Evolutionary conservation across 139 green algal species (phyloP).

Genomic region (Tetratostichococcus sp.): DNA sequence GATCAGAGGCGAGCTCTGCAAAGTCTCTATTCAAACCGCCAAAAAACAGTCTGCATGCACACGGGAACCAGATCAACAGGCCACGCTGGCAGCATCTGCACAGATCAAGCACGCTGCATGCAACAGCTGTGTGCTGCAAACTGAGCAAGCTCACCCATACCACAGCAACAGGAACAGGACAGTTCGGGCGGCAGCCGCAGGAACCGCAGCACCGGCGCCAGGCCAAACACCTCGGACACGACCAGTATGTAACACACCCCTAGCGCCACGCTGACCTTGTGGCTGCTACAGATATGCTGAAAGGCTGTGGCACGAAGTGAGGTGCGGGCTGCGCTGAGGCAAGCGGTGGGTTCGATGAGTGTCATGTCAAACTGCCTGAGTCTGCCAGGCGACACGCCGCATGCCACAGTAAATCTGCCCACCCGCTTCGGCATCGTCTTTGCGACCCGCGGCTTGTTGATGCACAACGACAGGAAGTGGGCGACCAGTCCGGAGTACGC

Average conservation of each 20-base stretch:
- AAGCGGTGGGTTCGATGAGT: too few species aligned
- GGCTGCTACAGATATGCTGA: conserved; percentile 29
- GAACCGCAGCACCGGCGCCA: conserved; percentile 35
- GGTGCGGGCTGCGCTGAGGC: too few species aligned
- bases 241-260: conserved; percentile 73
- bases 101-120: too few species aligned
- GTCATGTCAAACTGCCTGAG: too few species aligned
- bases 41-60: conserved; percentile 64
- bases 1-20: conserved; percentile 75
- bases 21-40: conserved; percentile 79
- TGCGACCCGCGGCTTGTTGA: conserved; percentile 40
- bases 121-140: too few species aligned
- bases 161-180: conserved; percentile 36
- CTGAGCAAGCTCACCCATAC: not conserved
- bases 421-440: conserved; percentile 53
- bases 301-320: too few species aligned
- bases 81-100: too few species aligned
- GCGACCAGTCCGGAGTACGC: conserved; percentile 54
- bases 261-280: conserved; percentile 34
- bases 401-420: not conserved
- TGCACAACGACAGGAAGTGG: conserved; percentile 60
- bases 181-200: conserved; percentile 12
- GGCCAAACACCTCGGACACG: conserved; percentile 59
- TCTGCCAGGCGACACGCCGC: too few species aligned
- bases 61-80: too few species aligned